These are phyloP conservation scores for Claviceps purpurea DNA, from an alignment of 2,329 filamentous ascomycete species.

Conservation along the genomic window DNA sequence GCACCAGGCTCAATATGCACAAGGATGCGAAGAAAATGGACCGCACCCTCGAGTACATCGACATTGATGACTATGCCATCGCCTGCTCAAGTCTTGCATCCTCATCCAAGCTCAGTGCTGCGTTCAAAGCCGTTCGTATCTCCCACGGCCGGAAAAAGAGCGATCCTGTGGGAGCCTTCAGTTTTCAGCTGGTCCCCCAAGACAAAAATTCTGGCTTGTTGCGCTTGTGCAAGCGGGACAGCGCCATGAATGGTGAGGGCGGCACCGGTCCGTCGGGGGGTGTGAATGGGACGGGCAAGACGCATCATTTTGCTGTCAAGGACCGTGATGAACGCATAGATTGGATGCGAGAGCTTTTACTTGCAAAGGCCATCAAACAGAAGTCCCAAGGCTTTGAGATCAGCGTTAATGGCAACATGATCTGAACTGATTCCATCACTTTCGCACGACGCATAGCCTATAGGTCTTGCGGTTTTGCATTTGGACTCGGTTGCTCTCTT, in stretches of 20 bases:
- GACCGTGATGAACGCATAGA: conserved; percentile 82
- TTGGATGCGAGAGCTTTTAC: conserved; percentile 92
- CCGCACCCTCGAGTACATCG: conserved; percentile 61
- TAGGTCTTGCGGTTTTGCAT: not conserved
- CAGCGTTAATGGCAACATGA: conserved; percentile 68
- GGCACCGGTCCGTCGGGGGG: conserved; percentile 25
- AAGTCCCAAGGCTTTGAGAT: conserved; percentile 76
- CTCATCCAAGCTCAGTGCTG: conserved; percentile 69
- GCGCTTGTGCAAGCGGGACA: conserved; percentile 40
- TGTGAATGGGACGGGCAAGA: conserved; percentile 57
- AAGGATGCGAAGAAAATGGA: conserved; percentile 40
- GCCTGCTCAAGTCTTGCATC: conserved; percentile 67
- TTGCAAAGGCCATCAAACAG: conserved; percentile 74
- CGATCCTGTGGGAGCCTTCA: conserved; percentile 54
- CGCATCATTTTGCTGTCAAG: conserved; percentile 87
- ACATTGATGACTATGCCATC: conserved; percentile 81
- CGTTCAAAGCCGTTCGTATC: conserved; percentile 69
- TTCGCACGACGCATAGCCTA: not conserved
- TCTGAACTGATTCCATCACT: conserved; percentile 16
- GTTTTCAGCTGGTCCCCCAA: conserved; percentile 73
- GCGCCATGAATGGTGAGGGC: conserved; percentile 23
- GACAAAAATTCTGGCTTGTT: conserved; percentile 35
- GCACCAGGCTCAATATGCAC: conserved; percentile 64
- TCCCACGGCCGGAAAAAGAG: conserved; percentile 39
- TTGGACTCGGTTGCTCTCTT: too few relatives aligned